Base-by-base conservation (phyloP, 2,329 filamentous ascomycete genomes). In the Mycosphaerella sp. region DNA sequence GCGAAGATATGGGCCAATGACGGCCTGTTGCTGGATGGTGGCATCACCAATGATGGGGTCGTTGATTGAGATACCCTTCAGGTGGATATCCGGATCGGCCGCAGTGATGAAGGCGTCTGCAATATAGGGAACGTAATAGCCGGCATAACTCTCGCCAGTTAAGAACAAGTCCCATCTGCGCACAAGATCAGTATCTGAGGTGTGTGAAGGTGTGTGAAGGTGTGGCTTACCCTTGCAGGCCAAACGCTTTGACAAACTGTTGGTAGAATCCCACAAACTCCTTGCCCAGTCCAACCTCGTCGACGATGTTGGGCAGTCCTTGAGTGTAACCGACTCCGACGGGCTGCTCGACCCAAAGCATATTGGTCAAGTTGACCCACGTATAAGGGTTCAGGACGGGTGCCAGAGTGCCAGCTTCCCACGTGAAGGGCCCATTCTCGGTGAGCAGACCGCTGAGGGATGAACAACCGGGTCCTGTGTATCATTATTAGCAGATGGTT, bases 271-370 rank as follows among this genome's bases (percentile, higher is more conserved):
- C 66, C 4, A 67, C 57, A 51, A 75, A 75, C 16, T 75, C 63
- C 44, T 62, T 42, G 6, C 65, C 70, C 12, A 71, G 64, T 12
- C 74, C 69, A n/a, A 68, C 64, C 56, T 75, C 69, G 44, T 66
- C 66, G 2, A 60, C 72, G 32, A 54, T 50, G 30, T 57, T 50
- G 3, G 54, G 41, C 52, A 64, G 66, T 1, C 52, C 73, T 55
- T 73, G 68, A 0, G 66, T 66, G 55, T 70, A 75, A 5, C 74
- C 74, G 16, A 73, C 71, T 30, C 74, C 74, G 6, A 78, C 68
- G 2, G 76, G 76, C 55, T 78, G 74, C 49, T 75, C 76, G 12
- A 78, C 76, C 79, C 82, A 93, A 41, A 93, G 72, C 61, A 90
- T 79, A 66, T 89, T 89, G 50, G 86, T 86, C 32, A 91, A 69